Base-by-base conservation (phyloP, 2,329 filamentous ascomycete species). In the Ceratocystis lukuohia region DNA sequence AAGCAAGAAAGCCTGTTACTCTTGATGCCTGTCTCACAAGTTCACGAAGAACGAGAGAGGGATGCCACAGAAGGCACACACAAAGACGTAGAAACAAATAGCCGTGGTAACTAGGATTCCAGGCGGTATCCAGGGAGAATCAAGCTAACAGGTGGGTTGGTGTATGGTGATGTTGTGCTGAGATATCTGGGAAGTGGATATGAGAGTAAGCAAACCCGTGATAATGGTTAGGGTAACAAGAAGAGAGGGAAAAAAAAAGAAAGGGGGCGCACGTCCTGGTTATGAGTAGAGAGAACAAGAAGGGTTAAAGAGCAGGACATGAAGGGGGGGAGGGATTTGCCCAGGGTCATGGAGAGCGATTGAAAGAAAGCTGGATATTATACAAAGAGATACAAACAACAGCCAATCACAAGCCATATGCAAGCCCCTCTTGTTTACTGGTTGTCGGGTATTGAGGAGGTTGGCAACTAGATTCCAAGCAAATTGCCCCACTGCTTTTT, bases 391-490 rank as follows among this genome's bases (percentile, higher is more conserved):
- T 37, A 65, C 59, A 37, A 22, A 67, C 44, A 17, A 57, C 65
- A 64, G 28, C 67, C 67, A 68, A 69, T 69, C 62, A 69, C 59
- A 65, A n/a, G n/a, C 22, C 41, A n/a, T 6, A n/a, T 41, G 37
- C n/a, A 22, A 7, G 20, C 57, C 30, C 37, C n/a, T 41, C 65
- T 37, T 68, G 37, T 68, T 68, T 66, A 68, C 61, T 64, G 62
- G 33, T 41, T 20, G 28, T 53, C 57, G 3, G 33, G 45, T 66
- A 66, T 64, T 65, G 15, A 33, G 66, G 66, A 66, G 66, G 66
- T 45, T 68, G 66, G 66, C n/a, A 63, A 61, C 44, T 17, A 28
- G 50, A 53, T 62, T 33, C 62, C 37, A 48, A 5, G 20, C 25
- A 41, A 28, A 30, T 45, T n/a, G 28, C 41, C 44, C 61, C 61